Evolutionary conservation across 129 eudicot species (phyloP), one percentile per base, ranked within the genome.

Genomic region (Pittosporum tobira): DNA sequence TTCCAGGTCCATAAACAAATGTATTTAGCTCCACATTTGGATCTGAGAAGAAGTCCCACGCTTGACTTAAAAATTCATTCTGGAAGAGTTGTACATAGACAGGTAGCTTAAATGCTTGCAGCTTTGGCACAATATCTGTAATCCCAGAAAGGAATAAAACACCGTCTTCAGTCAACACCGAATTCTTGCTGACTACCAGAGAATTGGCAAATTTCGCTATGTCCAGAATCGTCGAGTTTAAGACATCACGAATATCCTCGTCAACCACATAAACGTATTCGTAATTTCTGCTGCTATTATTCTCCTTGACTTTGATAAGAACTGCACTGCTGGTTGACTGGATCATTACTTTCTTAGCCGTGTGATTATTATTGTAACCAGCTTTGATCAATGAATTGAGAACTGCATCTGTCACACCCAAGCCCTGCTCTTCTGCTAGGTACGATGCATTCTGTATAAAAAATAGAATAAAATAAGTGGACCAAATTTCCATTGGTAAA

Each of bases 41-140:
- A 63, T 93, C 99, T 12, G 96, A 78, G 64, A 81, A 84, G 78
- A 84, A 83, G 60, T 93, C 99, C 87, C 84, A 93, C 6, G 91
- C 76, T 65, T 81, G 94, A 48, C 91, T 72, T 30, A 77, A 19
- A 64, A 78, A 91, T 77, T 91, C 99, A 48, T 91, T 91, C 21
- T 45, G 49, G 74, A 81, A 78, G 38, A 69, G 48, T 28, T 73
- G 83, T 26, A 79, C 88, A 48, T 83, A 91, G 19, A 87, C 99
- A 0, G 80, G 48, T 64, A 91, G 83, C 62, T 70, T 64, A 62
- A 70, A 72, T 18, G 79, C 73, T 50, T 81, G 94, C 46, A 91
- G 76, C 76, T 70, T 81, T 21, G 67, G 42, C 28, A 81, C 88
- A 30, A 83, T 79, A 59, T 67, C 72, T 7, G 94, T 93, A 48